Evolutionary conservation across 1,284 basidiomycete genomes (phyloP), one percentile per base, ranked within the genome.

Genomic region (Marasmius fiardii): DNA sequence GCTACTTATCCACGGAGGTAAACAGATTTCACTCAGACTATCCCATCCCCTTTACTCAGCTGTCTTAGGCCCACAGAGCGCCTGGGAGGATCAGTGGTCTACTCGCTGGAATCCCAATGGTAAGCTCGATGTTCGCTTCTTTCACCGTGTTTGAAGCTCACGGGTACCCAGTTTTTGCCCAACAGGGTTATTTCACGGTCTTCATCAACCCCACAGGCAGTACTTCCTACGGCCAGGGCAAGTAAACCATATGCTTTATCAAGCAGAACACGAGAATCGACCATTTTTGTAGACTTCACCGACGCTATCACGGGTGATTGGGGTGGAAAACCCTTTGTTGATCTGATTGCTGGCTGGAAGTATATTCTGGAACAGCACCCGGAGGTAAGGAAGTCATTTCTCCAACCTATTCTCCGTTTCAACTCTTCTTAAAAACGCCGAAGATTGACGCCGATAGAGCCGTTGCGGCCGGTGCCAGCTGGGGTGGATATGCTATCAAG

Each of bases 121-220:
- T 88, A 34, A 31, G 41, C 28, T 33, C 28, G 18, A 58, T 56
- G 71, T 59, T 26, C 24, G 12, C 23, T 12, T 10, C 41, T 5
- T 28, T 23, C 5, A 28, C 41, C 44, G 28, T 45, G 2, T 51
- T 26, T 24, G 4, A 45, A 23, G 5, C 8, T 31, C 31, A 20
- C n/a, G 34, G 24, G 12, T 41, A 12, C 28, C 6, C 51, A 88
- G 86, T 90, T 6, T 92, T 91, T 62, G 81, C 88, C 7, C 84
- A 84, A 64, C 90, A 92, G 65, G 92, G 93, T 0, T 96, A 95
- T 69, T 86, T 95, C 63, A 82, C 85, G 14, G 78, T 95, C 28
- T 80, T 87, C 20, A 88, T 95, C 63, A 97, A 97, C 67, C 92
- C 93, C 2, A 93, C 93, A 1, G 93, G 93, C 5, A 91, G 88